Evolutionary conservation across 2,329 filamentous ascomycete species (phyloP), one percentile per base, ranked within the genome.

Genomic region (Exophiala sp.): DNA sequence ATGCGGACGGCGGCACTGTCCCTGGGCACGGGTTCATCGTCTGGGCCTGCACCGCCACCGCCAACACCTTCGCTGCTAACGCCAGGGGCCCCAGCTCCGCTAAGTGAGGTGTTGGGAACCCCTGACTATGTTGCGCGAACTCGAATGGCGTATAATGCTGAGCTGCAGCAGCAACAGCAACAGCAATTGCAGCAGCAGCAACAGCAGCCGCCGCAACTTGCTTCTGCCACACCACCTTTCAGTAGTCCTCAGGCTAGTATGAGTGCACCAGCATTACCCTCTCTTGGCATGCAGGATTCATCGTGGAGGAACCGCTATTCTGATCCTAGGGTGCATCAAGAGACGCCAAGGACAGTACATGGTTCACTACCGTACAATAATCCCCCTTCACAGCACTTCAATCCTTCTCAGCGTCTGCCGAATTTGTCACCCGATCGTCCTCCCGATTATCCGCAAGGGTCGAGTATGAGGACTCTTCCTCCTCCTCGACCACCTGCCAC

Each of bases 1-100:
- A 38, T 50, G 29, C 60, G 62, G 8, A 52, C 58, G 8, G 54
- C 58, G 20, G 42, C 55, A 38, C 41, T 62, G 32, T 57, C 56
- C 7, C 20, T 64, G 6, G 49, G 53, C 36, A 41, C 54, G 1
- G 35, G 54, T 7, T 44, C 55, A 5, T 45, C 56, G 11, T 56
- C 47, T 11, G 58, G 56, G 16, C 58, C 58, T 21, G 57, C 62
- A 35, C 48, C 57, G n/a, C 54, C 45, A 21, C n/a, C 32, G 10
- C 49, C 48, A 24, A 36, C 47, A 29, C 58, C 58, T 21, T 57
- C 62, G 29, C 48, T 58, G n/a, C 54, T 41, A 18, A 12, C 32
- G 7, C 49, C 48, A 18, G 32, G 43, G 12, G 40, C 51, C 5
- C 38, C 47, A 44, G 41, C 50, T 7, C 40, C 48, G 8, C 35